Evolutionary conservation across 106 monocot genomes (phyloP).

Genomic region (Dendrobium officinale): DNA sequence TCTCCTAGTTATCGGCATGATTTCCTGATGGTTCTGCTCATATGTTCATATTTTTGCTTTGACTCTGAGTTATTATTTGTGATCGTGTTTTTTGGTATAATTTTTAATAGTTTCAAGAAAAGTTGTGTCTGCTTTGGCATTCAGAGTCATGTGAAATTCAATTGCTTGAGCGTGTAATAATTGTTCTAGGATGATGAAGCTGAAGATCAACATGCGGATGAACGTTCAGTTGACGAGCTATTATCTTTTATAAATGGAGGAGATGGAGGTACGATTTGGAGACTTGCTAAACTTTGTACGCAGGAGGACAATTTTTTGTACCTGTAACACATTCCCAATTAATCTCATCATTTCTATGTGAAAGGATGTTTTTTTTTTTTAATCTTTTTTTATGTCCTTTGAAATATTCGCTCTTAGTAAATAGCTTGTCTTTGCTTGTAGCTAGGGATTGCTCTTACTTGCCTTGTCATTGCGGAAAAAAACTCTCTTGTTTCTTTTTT

Average conservation of each 20-base stretch:
- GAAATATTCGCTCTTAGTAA: background rate
- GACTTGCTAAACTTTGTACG: background rate
- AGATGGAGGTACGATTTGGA: conserved; percentile 18
- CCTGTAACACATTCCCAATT: background rate
- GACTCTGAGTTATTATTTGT: background rate
- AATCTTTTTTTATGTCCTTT: too few species aligned
- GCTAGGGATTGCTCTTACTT: background rate
- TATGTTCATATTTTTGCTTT: background rate
- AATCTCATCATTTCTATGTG: background rate
- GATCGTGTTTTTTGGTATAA: background rate
- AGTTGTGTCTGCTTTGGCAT: background rate
- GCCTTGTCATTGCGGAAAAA: background rate
- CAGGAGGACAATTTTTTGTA: background rate
- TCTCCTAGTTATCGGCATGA: background rate
- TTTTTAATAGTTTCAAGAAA: conserved; percentile 2
- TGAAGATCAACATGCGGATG: conserved; percentile 16
- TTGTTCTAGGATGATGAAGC: conserved; percentile 22
- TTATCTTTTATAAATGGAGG: conserved; percentile 31
- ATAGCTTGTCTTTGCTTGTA: background rate
- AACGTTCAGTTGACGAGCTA: conserved; percentile 32
- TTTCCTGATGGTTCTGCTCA: background rate
- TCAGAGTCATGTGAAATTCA: background rate
- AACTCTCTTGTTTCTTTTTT: background rate
- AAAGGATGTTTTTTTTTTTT: background rate
- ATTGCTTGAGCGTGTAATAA: background rate